Conservation (phyloP, 2,329 filamentous ascomycete genomes). For the Penicillium sp. region DNA sequence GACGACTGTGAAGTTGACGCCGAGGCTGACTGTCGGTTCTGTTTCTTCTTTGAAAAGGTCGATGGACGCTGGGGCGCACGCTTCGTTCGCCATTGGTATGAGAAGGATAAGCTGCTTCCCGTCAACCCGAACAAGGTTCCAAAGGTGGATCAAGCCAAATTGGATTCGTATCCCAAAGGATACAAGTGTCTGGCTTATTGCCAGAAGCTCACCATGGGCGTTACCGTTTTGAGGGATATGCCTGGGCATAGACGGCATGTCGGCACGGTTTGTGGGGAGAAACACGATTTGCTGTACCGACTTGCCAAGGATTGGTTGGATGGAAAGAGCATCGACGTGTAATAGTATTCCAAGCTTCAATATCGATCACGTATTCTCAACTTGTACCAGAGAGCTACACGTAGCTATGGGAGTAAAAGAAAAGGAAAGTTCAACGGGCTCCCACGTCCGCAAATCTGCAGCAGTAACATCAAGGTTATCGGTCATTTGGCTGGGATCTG, state of each 20-base stretch:
- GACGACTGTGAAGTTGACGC: constrained; percentile 46
- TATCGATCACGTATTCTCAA: no score
- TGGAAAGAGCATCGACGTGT: constrained; percentile 33
- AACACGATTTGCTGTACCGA: constrained; percentile 48
- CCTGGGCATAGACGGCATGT: constrained; percentile 44
- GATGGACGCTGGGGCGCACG: constrained; percentile 45
- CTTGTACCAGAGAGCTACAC: no score
- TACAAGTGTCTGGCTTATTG: constrained; percentile 47
- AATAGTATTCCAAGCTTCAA: background rate
- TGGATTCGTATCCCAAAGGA: constrained; percentile 44
- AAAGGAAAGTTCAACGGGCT: no score
- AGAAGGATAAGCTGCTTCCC: constrained; percentile 53
- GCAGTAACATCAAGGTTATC: no score
- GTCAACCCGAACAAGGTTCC: constrained; percentile 47
- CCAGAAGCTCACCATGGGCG: constrained; percentile 48
- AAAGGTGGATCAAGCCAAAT: constrained; percentile 39
- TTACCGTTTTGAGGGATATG: constrained; percentile 46
- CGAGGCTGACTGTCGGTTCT: constrained; percentile 49
- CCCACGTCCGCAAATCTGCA: no score
- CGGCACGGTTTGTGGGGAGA: constrained; percentile 37
- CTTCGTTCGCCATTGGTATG: constrained; percentile 52
- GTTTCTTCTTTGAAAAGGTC: constrained; percentile 47
- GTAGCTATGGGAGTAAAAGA: no score
- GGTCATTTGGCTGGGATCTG: no score
- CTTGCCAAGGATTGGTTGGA: constrained; percentile 48